Conservation (phyloP, 345 rosid genomes). For the Clausena lansium region DNA sequence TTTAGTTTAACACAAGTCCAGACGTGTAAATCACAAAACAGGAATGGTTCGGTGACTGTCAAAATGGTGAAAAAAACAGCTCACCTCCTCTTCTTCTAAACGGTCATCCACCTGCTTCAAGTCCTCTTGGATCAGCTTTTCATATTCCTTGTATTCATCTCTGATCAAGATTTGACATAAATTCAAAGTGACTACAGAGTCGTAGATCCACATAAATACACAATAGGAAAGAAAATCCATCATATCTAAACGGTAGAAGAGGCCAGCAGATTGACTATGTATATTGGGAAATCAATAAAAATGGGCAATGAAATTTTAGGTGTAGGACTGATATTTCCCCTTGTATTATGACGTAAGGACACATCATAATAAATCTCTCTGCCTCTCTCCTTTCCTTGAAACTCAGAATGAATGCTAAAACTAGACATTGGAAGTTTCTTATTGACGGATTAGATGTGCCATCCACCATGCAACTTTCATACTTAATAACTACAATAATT, state of each 20-base stretch:
- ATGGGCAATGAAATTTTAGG: neutral
- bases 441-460: neutral
- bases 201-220: neutral
- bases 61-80: neutral
- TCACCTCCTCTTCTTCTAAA: slow-evolving; percentile 96
- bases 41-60: neutral
- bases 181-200: neutral
- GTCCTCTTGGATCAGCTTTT: slow-evolving; percentile 90
- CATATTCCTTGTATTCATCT: slow-evolving; percentile 93
- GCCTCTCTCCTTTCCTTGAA: neutral
- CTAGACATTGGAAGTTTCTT: neutral
- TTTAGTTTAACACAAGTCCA: neutral
- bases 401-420: neutral
- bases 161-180: slow-evolving; percentile 36
- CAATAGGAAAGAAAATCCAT: neutral
- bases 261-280: neutral
- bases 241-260: neutral
- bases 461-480: neutral
- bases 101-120: slow-evolving; percentile 84
- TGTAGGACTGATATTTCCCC: neutral
- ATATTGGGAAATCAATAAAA: neutral
- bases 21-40: neutral
- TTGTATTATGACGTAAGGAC: neutral
- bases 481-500: neutral
- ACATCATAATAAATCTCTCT: neutral